A percentile compares a stretch with the other conserved stretches of the same genome.
These are phyloP conservation scores for Canavalia ensiformis DNA, from an alignment of 306 rosid genomes.

Conservation along the genomic window DNA sequence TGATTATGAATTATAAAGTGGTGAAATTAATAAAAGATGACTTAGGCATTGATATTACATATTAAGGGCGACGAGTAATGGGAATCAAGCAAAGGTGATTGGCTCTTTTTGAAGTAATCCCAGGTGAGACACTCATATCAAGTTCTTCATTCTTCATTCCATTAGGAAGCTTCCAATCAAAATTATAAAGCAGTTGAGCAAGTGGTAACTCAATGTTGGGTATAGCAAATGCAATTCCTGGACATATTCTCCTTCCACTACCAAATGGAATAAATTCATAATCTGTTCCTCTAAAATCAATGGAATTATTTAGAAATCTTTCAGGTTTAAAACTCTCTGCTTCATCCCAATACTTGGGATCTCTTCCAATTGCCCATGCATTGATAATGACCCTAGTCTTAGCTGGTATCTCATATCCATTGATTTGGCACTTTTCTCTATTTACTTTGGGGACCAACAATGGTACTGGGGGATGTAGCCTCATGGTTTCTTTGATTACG, in stretches of 20 bases:
- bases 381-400: constrained; percentile 29
- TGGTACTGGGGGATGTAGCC: constrained; percentile 47
- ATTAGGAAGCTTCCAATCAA: constrained; percentile 53
- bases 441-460: constrained; percentile 46
- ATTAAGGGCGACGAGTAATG: not conserved
- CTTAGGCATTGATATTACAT: not conserved
- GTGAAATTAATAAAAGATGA: not conserved
- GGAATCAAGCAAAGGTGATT: constrained; percentile 41
- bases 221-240: constrained; percentile 45
- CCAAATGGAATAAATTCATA: constrained; percentile 49
- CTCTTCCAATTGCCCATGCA: constrained; percentile 51
- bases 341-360: constrained; percentile 48
- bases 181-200: constrained; percentile 44
- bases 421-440: constrained; percentile 41
- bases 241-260: constrained; percentile 54
- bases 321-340: constrained; percentile 50
- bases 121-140: constrained; percentile 46
- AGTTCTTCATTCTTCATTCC: constrained; percentile 47
- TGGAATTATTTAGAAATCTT: constrained; percentile 34
- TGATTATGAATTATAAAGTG: too few relatives aligned
- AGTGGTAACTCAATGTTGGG: constrained; percentile 45
- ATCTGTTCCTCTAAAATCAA: constrained; percentile 45
- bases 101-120: not conserved
- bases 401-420: constrained; percentile 35
- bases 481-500: constrained; percentile 51